Percentiles rank a stretch among this genome's conserved stretches.
Conservation (phyloP, 225 moss, liverwort and hornwort species). For the Straminergon stramineum region DNA sequence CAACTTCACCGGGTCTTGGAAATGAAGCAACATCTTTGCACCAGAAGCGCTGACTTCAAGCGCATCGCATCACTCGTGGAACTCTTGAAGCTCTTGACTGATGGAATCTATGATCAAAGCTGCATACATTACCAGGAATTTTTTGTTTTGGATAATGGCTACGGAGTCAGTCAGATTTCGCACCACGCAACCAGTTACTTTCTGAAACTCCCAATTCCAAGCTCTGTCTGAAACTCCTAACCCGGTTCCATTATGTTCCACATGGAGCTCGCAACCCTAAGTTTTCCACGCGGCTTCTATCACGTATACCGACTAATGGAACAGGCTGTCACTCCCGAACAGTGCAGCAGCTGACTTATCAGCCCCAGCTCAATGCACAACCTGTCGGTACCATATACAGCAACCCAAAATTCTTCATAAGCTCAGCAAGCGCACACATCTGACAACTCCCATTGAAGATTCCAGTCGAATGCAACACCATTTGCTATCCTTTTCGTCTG, state of each 20-base stretch:
- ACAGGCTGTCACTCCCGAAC: background rate
- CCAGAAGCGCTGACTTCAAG: background rate
- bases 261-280: background rate
- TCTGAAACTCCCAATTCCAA: background rate
- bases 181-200: background rate
- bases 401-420: background rate
- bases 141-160: background rate
- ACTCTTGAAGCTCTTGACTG: background rate
- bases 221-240: background rate
- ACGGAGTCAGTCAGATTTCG: background rate
- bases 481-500: background rate
- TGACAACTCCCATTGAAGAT: background rate
- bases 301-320: background rate
- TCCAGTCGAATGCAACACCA: background rate
- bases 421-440: background rate
- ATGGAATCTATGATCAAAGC: background rate
- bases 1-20: slow-evolving; percentile 70
- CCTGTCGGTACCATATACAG: background rate
- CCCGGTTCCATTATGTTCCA: background rate
- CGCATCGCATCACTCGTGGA: slow-evolving; percentile 3
- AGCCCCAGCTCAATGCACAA: background rate
- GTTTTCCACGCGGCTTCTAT: background rate
- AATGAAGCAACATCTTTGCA: slow-evolving; percentile 78
- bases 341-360: background rate
- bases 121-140: background rate